A percentile compares a stretch with the other conserved stretches of the same genome.
phyloP scores from a whole-genome alignment of 441 rosid genomes.

The Rhodomyrtus psidioides region DNA sequence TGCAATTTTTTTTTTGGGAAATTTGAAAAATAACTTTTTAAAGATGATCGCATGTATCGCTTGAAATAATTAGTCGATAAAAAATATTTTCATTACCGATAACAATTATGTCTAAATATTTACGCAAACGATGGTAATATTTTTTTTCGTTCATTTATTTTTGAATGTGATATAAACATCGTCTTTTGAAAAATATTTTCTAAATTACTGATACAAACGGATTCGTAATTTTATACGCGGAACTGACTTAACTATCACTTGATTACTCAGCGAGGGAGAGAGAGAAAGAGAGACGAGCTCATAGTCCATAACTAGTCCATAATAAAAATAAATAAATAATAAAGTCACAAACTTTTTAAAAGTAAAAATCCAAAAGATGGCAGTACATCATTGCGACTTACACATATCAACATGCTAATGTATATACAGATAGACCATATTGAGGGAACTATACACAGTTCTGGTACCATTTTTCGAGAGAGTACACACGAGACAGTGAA shows the following conservation, averaged over 20 bases:
- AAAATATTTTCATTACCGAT: too few relatives aligned
- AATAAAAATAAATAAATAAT: background rate
- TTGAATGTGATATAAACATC: too few relatives aligned
- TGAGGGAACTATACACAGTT: background rate
- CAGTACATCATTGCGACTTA: background rate
- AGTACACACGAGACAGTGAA: background rate
- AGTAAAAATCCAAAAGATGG: background rate
- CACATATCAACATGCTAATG: background rate
- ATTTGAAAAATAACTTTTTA: too few relatives aligned
- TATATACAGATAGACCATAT: background rate
- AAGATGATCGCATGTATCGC: too few relatives aligned
- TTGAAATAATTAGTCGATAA: too few relatives aligned
- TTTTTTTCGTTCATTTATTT: too few relatives aligned
- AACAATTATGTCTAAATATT: too few relatives aligned
- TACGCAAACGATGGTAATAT: too few relatives aligned
- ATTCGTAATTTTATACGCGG: background rate
- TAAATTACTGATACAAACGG: too few relatives aligned
- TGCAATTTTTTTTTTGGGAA: too few relatives aligned
- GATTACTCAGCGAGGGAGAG: background rate
- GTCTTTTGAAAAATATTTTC: too few relatives aligned
- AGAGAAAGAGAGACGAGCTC: background rate
- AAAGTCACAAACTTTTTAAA: background rate
- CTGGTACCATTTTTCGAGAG: background rate
- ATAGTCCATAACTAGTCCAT: background rate
- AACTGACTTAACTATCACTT: background rate